Base-by-base conservation (phyloP, 2,329 filamentous ascomycete genomes). In the Lomentospora prolificans region DNA sequence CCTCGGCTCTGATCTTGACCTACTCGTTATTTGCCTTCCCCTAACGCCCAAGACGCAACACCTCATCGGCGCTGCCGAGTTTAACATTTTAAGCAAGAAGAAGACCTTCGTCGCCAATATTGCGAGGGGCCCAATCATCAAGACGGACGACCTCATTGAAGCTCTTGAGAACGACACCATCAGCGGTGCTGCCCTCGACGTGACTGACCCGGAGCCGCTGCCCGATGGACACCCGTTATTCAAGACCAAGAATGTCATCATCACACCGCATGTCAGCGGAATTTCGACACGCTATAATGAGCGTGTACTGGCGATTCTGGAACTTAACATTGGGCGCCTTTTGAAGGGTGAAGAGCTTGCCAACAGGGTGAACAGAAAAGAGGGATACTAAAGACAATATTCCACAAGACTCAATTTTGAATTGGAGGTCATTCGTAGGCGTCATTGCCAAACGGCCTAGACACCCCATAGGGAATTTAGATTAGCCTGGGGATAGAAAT, bases 171-270 rank as follows among this genome's bases (percentile, higher is more conserved):
- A 59, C 3, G 73, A 66, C 4, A 51, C 65, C 14, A 71, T 76
- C 51, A 64, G 73, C 3, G 88, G 88, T 28, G 89, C 88, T 0
- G 87, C 87, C 1, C 69, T 92, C 41, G 88, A 91, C 65, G 88
- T 92, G 1, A 87, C 87, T 1, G 87, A 91, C 58, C 88, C 88
- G 0, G 89, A 92, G 67, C 89, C 89, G 0, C 66, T 92, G 59
- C 86, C 87, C 0, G 69, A 75, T 2, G 80, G 85, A 3, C 81
- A 87, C 64, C 77, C 80, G 59, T 69, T 92, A 53, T 92, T 87
- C 87, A 77, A 73, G 25, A 73, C 84, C 12, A 79, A 80, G 58
- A 90, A 90, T 66, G 74, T 86, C 14, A 78, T 86, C 53, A 78
- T 92, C 50, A 77, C 75, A 22, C 77, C 77, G 14, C 77, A 79